Conservation (phyloP, 2,329 filamentous ascomycete species). For the Lithohypha guttulata region DNA sequence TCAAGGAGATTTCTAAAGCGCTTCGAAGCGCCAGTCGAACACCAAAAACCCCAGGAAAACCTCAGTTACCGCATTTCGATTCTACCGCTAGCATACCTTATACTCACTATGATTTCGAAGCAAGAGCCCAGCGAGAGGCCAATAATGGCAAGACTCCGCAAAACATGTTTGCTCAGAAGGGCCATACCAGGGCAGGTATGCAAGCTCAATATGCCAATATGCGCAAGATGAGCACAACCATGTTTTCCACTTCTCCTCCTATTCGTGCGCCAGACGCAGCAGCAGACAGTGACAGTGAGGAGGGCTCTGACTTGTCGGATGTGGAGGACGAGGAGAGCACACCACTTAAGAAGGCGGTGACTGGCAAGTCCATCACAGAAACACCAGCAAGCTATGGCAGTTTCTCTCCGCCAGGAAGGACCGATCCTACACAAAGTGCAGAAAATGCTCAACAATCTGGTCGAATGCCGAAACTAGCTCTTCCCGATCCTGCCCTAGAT, state of each 20-base stretch:
- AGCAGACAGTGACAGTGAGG: slow-evolving; percentile 9
- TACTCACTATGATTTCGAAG: slow-evolving; percentile 21
- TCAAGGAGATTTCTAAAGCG: slow-evolving; percentile 71
- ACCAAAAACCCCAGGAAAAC: slow-evolving; percentile 23
- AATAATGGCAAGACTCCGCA: not conserved
- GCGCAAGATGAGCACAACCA: slow-evolving; percentile 21
- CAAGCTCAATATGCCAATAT: slow-evolving; percentile 13
- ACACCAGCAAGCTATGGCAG: slow-evolving; percentile 50
- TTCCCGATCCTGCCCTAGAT: slow-evolving; percentile 52
- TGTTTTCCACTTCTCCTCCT: slow-evolving; percentile 26
- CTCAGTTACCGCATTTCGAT: slow-evolving; percentile 10
- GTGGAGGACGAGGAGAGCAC: slow-evolving; percentile 8
- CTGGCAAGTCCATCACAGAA: slow-evolving; percentile 27
- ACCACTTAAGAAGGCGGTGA: slow-evolving; percentile 13
- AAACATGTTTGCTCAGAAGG: not conserved
- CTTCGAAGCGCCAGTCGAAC: slow-evolving; percentile 51
- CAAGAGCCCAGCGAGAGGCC: not conserved
- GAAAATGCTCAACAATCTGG: slow-evolving; percentile 20
- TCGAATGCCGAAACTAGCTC: slow-evolving; percentile 42
- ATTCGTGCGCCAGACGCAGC: slow-evolving; percentile 30
- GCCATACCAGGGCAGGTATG: slow-evolving; percentile 11
- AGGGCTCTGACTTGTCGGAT: not conserved
- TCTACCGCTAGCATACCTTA: slow-evolving; percentile 15
- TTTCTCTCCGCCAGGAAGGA: slow-evolving; percentile 42
- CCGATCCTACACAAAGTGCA: slow-evolving; percentile 21